A percentile compares a stretch with the other conserved stretches of the same genome.
phyloP scores from a whole-genome alignment of 2,329 filamentous ascomycete species.

The Elsinoe australis region DNA sequence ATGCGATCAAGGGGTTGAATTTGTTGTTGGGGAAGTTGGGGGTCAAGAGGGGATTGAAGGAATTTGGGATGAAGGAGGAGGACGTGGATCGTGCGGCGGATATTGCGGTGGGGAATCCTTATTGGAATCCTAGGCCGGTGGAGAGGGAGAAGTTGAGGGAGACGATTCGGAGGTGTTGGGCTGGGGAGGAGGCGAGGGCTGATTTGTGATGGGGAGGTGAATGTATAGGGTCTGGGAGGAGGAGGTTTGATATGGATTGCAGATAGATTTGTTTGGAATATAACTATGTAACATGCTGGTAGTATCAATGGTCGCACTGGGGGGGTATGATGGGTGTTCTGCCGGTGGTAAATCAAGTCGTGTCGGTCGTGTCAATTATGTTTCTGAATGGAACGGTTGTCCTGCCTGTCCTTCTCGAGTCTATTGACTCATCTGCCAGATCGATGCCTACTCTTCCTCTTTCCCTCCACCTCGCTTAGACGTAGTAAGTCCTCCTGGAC shows the following conservation, averaged over 20 bases:
- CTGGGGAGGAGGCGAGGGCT: constrained; percentile 50
- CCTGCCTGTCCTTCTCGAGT: too few relatives aligned
- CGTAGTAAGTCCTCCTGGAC: constrained; percentile 15
- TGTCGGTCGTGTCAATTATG: constrained; percentile 6
- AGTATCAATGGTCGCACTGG: constrained; percentile 2
- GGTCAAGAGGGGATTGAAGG: constrained; percentile 47
- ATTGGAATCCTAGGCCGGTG: constrained; percentile 52
- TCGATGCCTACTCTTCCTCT: too few relatives aligned
- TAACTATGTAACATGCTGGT: constrained; percentile 4
- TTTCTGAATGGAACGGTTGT: not conserved
- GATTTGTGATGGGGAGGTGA: constrained; percentile 35
- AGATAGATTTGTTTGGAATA: not conserved
- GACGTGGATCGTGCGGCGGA: constrained; percentile 54
- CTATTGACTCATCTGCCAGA: too few relatives aligned
- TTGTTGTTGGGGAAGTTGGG: constrained; percentile 46
- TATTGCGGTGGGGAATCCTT: constrained; percentile 51
- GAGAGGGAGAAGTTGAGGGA: constrained; percentile 48
- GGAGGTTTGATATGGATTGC: not conserved
- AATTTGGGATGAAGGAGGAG: constrained; percentile 52
- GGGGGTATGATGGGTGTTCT: not conserved
- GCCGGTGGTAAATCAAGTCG: constrained; percentile 10
- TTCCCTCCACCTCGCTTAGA: not conserved
- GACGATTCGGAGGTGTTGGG: constrained; percentile 53
- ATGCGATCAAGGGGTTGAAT: constrained; percentile 53
- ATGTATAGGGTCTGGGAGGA: not conserved